Conservation (phyloP, 805 yeast genomes). For the Saitoella complicata region DNA sequence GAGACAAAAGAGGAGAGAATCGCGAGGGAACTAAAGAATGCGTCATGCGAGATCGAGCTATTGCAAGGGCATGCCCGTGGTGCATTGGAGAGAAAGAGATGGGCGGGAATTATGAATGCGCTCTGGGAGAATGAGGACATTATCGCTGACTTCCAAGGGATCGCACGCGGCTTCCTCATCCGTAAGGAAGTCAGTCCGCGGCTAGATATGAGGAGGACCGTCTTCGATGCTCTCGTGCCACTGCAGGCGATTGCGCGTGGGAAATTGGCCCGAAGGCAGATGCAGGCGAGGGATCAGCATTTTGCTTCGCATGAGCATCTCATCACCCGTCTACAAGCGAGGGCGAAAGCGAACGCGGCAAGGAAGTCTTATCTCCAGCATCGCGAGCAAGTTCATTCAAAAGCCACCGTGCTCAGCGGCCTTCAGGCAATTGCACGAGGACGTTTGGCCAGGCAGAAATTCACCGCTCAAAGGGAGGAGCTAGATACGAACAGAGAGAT, state of each 20-base stretch:
- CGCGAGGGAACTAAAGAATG: slow-evolving; percentile 1
- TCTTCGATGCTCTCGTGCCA: slow-evolving; percentile 6
- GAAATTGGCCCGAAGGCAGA: slow-evolving; percentile 6
- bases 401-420: too few species aligned
- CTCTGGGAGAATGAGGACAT: slow-evolving; percentile 8
- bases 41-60: neutral
- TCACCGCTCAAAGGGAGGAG: too few species aligned
- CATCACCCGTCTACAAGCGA: slow-evolving; percentile 6
- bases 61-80: slow-evolving; percentile 12
- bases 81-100: slow-evolving; percentile 3
- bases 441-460: too few species aligned
- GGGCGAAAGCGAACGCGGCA: slow-evolving; percentile 8
- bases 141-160: slow-evolving; percentile 37
- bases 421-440: too few species aligned
- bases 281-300: neutral
- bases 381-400: too few species aligned
- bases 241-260: slow-evolving; percentile 21
- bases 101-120: neutral
- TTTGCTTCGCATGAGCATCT: neutral
- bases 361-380: slow-evolving; percentile 5
- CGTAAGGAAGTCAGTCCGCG: slow-evolving; percentile 10
- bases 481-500: too few species aligned
- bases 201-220: slow-evolving; percentile 10
- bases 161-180: slow-evolving; percentile 29
- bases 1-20: neutral